Percentiles rank a stretch among this genome's conserved stretches.
These are phyloP conservation scores for Physaria fendleri DNA, from an alignment of 345 rosid species.

Conservation along the genomic window DNA sequence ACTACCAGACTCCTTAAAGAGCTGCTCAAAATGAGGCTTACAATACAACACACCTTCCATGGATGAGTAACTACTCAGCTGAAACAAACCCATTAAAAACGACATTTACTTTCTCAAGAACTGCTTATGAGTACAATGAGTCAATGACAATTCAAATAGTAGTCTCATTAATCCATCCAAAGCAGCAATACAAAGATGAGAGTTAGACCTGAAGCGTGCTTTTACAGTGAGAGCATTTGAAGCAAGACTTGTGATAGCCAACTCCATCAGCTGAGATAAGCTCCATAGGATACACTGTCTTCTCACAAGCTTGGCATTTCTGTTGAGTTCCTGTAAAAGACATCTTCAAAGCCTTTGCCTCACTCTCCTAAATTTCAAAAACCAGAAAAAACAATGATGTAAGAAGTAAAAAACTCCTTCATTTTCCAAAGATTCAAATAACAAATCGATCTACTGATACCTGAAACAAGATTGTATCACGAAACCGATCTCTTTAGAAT, in stretches of 20 bases:
- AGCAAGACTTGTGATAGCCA: slow-evolving; percentile 78
- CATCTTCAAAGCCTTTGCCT: slow-evolving; percentile 25
- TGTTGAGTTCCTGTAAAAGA: slow-evolving; percentile 57
- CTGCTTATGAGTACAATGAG: neutral
- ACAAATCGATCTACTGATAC: slow-evolving; percentile 1
- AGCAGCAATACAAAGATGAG: neutral
- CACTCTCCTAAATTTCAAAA: neutral
- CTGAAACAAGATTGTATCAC: neutral
- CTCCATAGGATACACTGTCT: slow-evolving; percentile 67
- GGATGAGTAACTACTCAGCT: slow-evolving; percentile 68
- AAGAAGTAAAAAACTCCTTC: neutral
- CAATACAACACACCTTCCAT: slow-evolving; percentile 74
- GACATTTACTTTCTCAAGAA: slow-evolving; percentile 11
- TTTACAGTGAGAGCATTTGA: slow-evolving; percentile 87
- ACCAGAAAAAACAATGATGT: neutral
- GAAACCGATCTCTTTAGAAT: neutral
- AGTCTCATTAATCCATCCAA: neutral
- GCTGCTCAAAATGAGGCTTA: slow-evolving; percentile 87
- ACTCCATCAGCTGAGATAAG: slow-evolving; percentile 70
- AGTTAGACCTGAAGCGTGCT: slow-evolving; percentile 53
- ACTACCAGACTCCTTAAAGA: slow-evolving; percentile 54
- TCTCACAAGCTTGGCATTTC: slow-evolving; percentile 79
- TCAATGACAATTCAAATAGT: neutral
- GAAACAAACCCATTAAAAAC: neutral
- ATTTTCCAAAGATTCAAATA: neutral